Conservation (phyloP, 345 rosid species). For the Populus nigra region DNA sequence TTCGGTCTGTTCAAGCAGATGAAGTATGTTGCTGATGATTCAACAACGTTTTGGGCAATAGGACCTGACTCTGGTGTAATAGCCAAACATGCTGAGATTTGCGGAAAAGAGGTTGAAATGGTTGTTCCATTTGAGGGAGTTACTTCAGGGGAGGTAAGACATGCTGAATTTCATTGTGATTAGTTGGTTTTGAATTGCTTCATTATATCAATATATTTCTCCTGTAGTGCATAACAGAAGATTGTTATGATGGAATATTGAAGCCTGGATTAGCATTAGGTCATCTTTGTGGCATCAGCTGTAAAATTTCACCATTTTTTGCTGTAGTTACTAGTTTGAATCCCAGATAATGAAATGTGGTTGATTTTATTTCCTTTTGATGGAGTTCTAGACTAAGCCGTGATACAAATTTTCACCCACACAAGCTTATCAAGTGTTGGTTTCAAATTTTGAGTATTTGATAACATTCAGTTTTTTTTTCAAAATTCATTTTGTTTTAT, state of each 20-base stretch:
- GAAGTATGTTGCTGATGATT: constrained; percentile 80
- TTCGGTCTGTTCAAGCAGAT: constrained; percentile 40
- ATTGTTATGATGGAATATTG: constrained; percentile 1
- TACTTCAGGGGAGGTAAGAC: constrained; percentile 68
- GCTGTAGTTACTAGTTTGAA: neutral
- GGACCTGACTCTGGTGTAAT: constrained; percentile 72
- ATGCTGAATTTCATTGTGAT: neutral
- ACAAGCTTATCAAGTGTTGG: neutral
- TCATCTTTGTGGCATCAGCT: neutral
- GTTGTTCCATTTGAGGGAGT: constrained; percentile 88
- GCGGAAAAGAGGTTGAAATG: constrained; percentile 86
- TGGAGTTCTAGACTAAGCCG: neutral
- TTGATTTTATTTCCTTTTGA: neutral
- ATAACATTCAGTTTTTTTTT: neutral
- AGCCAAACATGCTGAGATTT: constrained; percentile 68
- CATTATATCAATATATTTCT: too few species aligned
- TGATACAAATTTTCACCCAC: neutral
- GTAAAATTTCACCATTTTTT: neutral
- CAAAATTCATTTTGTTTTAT: neutral
- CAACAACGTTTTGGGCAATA: constrained; percentile 86
- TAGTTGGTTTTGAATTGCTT: neutral
- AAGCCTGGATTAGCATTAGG: neutral
- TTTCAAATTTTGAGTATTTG: neutral
- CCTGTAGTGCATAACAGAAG: neutral
- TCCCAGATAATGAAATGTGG: neutral